Percentiles rank a stretch among this genome's conserved stretches.
phyloP scores from a whole-genome alignment of 495 filamentous ascomycete species.

The Letharia columbiana region DNA sequence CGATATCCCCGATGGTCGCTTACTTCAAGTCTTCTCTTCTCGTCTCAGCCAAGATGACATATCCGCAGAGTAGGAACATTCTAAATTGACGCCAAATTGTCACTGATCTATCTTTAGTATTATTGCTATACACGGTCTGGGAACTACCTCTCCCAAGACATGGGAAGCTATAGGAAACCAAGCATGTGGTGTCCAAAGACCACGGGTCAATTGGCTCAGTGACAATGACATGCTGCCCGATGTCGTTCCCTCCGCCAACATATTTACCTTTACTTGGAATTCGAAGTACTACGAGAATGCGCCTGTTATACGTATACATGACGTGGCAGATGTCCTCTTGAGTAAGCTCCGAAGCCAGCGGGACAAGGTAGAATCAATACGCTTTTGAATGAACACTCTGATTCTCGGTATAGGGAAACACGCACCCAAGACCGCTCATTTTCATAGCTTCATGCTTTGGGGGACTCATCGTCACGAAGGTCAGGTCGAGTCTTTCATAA shows the following conservation, averaged over 20 bases:
- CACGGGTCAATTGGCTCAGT: constrained; percentile 2
- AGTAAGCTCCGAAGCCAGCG: neutral
- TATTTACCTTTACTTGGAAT: constrained; percentile 5
- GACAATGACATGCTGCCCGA: neutral
- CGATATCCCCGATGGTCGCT: neutral
- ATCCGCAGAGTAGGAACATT: neutral
- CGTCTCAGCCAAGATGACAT: neutral
- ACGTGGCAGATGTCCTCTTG: constrained; percentile 4
- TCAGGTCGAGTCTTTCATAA: neutral
- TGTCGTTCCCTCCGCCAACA: neutral
- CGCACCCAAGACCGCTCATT: constrained; percentile 3
- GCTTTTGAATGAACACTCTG: neutral
- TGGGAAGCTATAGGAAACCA: constrained; percentile 5
- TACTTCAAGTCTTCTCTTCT: neutral
- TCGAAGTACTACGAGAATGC: constrained; percentile 4
- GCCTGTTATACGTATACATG: constrained; percentile 4
- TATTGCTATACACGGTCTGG: constrained; percentile 1
- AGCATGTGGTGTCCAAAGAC: constrained; percentile 2
- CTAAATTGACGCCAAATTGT: neutral
- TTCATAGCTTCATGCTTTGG: constrained; percentile 5
- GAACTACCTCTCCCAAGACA: constrained; percentile 5
- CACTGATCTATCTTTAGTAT: neutral
- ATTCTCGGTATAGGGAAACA: neutral
- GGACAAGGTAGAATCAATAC: neutral
- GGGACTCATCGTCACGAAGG: neutral